Conservation (phyloP, 352 stramenopile species). For the Phytophthora fragariaefolia region DNA sequence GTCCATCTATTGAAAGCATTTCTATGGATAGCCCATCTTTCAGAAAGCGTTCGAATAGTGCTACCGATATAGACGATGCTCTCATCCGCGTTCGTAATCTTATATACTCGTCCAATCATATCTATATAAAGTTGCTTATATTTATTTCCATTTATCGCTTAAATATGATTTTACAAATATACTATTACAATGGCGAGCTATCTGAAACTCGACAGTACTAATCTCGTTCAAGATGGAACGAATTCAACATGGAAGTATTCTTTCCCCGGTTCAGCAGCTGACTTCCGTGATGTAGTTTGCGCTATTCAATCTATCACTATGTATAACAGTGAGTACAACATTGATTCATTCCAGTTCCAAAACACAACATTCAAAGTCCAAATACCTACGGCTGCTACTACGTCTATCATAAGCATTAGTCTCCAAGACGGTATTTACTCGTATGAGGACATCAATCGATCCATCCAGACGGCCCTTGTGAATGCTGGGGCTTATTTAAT, state of each 20-base stretch:
- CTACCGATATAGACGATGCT: no score
- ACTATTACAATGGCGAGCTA: neutral
- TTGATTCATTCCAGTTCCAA: slow-evolving; percentile 6
- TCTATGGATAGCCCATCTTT: no score
- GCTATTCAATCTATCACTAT: slow-evolving; percentile 1
- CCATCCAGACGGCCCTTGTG: slow-evolving; percentile 14
- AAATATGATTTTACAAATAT: neutral
- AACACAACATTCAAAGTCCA: slow-evolving; percentile 18
- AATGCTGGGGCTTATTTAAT: slow-evolving; percentile 23
- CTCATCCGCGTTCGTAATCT: no score
- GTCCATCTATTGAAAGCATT: no score
- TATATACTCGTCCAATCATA: no score
- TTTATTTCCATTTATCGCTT: no score
- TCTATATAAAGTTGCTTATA: no score
- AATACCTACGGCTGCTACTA: slow-evolving; percentile 19
- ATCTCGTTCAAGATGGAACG: slow-evolving; percentile 16
- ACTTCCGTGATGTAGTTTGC: slow-evolving; percentile 5
- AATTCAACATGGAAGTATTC: slow-evolving; percentile 17
- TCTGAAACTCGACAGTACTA: slow-evolving; percentile 19
- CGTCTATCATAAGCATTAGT: slow-evolving; percentile 1
- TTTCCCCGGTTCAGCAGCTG: neutral
- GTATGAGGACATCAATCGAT: slow-evolving; percentile 11
- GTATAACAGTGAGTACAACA: slow-evolving; percentile 18
- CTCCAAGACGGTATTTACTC: slow-evolving; percentile 11
- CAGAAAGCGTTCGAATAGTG: no score